Percentiles rank a stretch among this genome's conserved stretches.
phyloP scores from a whole-genome alignment of 768 basidiomycete species.

The Mycena latifolia region DNA sequence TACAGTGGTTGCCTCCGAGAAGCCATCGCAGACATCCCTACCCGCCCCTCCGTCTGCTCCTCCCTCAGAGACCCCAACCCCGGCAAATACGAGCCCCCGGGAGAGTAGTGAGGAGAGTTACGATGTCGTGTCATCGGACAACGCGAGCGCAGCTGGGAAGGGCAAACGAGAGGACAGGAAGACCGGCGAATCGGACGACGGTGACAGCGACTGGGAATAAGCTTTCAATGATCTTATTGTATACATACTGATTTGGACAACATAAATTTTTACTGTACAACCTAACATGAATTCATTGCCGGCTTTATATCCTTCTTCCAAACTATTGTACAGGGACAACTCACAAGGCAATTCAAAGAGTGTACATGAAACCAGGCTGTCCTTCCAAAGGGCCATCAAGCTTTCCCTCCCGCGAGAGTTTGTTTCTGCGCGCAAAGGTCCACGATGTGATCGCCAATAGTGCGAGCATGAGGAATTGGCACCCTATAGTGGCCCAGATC shows the following conservation, averaged over 20 bases:
- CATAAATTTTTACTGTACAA: slow-evolving; percentile 18
- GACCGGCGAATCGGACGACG: slow-evolving; percentile 54
- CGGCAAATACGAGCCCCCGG: slow-evolving; percentile 57
- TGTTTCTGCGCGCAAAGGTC: slow-evolving; percentile 45
- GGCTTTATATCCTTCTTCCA: too few relatives aligned
- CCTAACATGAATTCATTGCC: neutral
- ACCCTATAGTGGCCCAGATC: slow-evolving; percentile 50
- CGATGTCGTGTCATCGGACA: slow-evolving; percentile 73
- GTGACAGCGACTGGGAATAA: slow-evolving; percentile 79
- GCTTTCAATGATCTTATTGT: neutral
- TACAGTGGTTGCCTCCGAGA: slow-evolving; percentile 2
- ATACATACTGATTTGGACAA: slow-evolving; percentile 11
- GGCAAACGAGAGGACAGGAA: slow-evolving; percentile 40
- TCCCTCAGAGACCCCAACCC: slow-evolving; percentile 50
- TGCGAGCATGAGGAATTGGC: slow-evolving; percentile 38
- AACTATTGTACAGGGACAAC: too few relatives aligned
- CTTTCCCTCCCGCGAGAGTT: slow-evolving; percentile 47
- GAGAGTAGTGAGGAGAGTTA: slow-evolving; percentile 77
- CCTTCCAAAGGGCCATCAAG: slow-evolving; percentile 46
- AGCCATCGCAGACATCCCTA: slow-evolving; percentile 23
- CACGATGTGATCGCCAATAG: slow-evolving; percentile 44
- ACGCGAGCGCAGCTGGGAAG: slow-evolving; percentile 58
- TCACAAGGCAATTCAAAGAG: slow-evolving; percentile 43
- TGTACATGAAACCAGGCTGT: slow-evolving; percentile 55
- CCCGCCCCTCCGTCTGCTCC: slow-evolving; percentile 45